A percentile compares a stretch with the other conserved stretches of the same genome.
phyloP scores from a whole-genome alignment of 805 yeast species.

The Candida schatavii region DNA sequence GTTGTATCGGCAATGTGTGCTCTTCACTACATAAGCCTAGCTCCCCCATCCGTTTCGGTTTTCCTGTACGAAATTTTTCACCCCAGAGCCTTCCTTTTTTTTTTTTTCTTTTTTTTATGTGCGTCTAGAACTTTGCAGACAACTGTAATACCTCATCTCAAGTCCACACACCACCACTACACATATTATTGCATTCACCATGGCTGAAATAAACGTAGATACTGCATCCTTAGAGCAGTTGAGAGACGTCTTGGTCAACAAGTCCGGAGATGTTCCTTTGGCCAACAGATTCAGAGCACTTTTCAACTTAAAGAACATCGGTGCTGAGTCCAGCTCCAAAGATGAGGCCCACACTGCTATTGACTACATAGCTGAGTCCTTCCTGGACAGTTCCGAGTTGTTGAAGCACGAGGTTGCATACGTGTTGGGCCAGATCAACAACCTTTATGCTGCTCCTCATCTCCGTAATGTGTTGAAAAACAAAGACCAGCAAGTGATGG shows the following conservation, averaged over 20 bases:
- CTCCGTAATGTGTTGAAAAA: conserved; percentile 70
- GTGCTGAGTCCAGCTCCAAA: conserved; percentile 60
- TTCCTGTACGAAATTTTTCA: conserved; percentile 2
- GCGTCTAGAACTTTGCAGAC: neutral
- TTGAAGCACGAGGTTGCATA: conserved; percentile 97
- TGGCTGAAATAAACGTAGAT: conserved; percentile 34
- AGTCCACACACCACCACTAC: no score
- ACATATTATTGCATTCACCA: neutral
- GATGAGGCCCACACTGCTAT: conserved; percentile 64
- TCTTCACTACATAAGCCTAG: no score
- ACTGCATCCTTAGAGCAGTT: conserved; percentile 56
- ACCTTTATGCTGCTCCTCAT: conserved; percentile 71
- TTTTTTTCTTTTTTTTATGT: neutral
- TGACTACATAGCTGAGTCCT: conserved; percentile 81
- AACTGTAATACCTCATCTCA: neutral
- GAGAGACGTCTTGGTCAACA: conserved; percentile 68
- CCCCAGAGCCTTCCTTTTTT: neutral
- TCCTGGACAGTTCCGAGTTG: conserved; percentile 78
- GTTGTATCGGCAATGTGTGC: no score
- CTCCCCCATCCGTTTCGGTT: no score
- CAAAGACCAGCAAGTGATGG: conserved; percentile 82
- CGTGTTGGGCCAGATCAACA: conserved; percentile 93
- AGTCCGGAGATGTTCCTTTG: conserved; percentile 64
- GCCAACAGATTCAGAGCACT: conserved; percentile 92
- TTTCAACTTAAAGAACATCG: conserved; percentile 84